Conservation (phyloP, 75 land plant species). For the Sequoia sempervirens region DNA sequence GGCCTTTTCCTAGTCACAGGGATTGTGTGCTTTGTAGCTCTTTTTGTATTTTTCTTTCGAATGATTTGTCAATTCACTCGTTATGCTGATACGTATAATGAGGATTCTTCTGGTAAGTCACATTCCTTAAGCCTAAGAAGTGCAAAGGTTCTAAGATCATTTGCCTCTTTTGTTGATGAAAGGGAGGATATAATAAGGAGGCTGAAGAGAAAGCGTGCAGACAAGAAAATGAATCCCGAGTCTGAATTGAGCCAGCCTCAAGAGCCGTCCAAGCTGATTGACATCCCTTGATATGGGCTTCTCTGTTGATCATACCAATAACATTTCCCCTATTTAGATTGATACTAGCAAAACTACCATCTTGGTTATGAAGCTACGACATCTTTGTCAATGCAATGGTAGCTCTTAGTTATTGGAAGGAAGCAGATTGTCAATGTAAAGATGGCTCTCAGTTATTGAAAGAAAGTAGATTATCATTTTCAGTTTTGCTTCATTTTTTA, state of each 20-base stretch:
- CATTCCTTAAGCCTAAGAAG: conserved; percentile 9
- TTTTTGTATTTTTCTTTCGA: conserved; percentile 39
- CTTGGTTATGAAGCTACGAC: neutral
- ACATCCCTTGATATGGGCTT: neutral
- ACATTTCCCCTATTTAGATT: neutral
- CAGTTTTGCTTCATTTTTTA: neutral
- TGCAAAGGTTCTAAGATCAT: conserved; percentile 21
- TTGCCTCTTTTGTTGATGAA: conserved; percentile 45
- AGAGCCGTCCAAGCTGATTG: neutral
- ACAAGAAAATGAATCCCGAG: neutral
- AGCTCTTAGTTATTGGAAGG: neutral
- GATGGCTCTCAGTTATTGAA: neutral
- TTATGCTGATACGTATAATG: neutral
- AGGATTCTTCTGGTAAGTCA: neutral
- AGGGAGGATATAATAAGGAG: conserved; percentile 16
- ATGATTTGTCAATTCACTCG: conserved; percentile 23
- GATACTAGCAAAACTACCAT: neutral
- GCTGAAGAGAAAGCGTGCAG: conserved; percentile 1
- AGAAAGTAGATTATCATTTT: neutral
- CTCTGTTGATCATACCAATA: neutral
- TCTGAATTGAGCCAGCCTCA: neutral
- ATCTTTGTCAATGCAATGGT: neutral
- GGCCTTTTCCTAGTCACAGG: conserved; percentile 76
- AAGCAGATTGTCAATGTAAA: neutral
- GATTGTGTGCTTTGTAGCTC: conserved; percentile 52